A percentile compares a stretch with the other conserved stretches of the same genome.
phyloP scores from a whole-genome alignment of 352 stramenopile species.

The Elongisporangium prolatum region DNA sequence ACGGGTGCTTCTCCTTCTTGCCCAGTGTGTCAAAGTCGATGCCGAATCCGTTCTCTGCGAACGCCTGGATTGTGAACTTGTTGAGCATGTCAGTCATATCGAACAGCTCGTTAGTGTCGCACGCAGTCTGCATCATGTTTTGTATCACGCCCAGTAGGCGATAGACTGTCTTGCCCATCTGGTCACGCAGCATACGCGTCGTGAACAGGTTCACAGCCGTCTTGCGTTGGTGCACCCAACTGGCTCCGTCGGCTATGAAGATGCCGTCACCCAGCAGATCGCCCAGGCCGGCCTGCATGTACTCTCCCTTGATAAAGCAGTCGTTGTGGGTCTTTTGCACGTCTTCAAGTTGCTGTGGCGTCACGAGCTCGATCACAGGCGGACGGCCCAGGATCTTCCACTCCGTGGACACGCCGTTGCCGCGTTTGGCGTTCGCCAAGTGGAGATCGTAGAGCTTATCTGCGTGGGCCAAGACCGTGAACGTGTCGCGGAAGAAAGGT shows the following conservation, averaged over 20 bases:
- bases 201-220: constrained; percentile 88
- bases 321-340: constrained; percentile 69
- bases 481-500: neutral
- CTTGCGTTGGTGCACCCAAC: constrained; percentile 81
- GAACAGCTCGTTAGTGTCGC: constrained; percentile 20
- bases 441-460: neutral
- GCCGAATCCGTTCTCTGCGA: constrained; percentile 72
- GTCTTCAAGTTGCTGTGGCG: constrained; percentile 45
- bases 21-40: constrained; percentile 39
- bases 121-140: constrained; percentile 9
- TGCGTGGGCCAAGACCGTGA: neutral
- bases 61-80: constrained; percentile 63
- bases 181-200: constrained; percentile 41
- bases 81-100: constrained; percentile 15
- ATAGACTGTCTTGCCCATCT: constrained; percentile 32
- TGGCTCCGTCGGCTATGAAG: constrained; percentile 57
- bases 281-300: constrained; percentile 23
- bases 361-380: constrained; percentile 34
- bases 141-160: constrained; percentile 7
- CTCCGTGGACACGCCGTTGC: constrained; percentile 21
- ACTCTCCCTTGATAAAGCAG: constrained; percentile 63
- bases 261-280: constrained; percentile 80
- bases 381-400: constrained; percentile 27
- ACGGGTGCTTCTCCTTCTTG: constrained; percentile 23
- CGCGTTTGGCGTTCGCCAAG: constrained; percentile 4